A percentile compares a stretch with the other conserved stretches of the same genome.
phyloP scores from a whole-genome alignment of 306 rosid species.

The Geum urbanum region DNA sequence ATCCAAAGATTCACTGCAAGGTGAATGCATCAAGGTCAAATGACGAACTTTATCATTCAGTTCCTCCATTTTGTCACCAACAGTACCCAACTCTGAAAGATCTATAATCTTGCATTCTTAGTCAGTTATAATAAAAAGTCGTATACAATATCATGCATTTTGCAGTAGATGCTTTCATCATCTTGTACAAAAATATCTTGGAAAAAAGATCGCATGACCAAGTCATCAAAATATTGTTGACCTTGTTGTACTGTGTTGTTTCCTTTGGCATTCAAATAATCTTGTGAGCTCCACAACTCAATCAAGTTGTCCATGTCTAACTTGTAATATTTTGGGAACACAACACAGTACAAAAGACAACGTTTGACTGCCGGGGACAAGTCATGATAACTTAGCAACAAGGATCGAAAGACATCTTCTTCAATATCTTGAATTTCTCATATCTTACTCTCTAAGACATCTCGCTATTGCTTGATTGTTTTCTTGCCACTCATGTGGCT shows the following conservation, averaged over 20 bases:
- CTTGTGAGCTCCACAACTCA: background rate
- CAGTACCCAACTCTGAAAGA: background rate
- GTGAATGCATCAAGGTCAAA: background rate
- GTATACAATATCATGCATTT: background rate
- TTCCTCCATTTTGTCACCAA: background rate
- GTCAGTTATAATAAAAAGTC: background rate
- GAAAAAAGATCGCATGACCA: background rate
- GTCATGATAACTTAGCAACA: background rate
- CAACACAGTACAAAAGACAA: background rate
- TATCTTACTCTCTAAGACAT: background rate
- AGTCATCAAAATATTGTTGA: background rate
- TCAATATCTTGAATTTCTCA: background rate
- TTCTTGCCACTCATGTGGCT: background rate
- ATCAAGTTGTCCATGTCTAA: background rate
- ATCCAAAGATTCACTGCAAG: background rate
- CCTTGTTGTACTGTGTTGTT: background rate
- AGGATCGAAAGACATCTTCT: background rate
- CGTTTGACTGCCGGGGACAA: background rate
- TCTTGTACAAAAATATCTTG: background rate
- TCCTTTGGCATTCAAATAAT: background rate
- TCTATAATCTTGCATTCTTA: background rate
- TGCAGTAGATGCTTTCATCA: background rate
- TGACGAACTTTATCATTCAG: background rate
- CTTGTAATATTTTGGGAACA: background rate
- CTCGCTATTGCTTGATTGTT: background rate